Percentiles rank a stretch among this genome's conserved stretches.
Evolutionary conservation across 371 early-diverging fungal genomes (phyloP).

Genomic region (Apophysomyces elegans): DNA sequence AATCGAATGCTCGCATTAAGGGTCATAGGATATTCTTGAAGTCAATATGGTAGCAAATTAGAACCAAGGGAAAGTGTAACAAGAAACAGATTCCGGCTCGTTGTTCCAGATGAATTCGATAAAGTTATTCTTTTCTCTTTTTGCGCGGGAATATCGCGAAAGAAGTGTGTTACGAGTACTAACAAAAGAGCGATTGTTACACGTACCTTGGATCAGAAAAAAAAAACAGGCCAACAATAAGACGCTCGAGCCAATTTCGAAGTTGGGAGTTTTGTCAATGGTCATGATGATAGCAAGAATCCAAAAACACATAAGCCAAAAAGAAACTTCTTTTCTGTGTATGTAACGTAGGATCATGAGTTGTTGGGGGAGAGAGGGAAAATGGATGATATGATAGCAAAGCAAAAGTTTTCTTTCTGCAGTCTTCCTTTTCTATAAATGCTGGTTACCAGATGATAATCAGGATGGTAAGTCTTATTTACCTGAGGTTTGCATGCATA

Average conservation of each 20-base stretch:
- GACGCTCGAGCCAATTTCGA: slow-evolving; percentile 3
- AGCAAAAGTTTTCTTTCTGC: background rate
- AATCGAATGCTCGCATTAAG: background rate
- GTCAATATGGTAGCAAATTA: background rate
- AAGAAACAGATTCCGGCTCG: background rate
- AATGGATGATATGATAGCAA: background rate
- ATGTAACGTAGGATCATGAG: background rate
- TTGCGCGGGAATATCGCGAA: background rate
- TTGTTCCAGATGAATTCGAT: background rate
- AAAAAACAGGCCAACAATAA: background rate
- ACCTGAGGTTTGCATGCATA: slow-evolving; percentile 2
- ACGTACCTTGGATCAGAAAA: background rate
- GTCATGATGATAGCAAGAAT: no score
- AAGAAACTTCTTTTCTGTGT: background rate
- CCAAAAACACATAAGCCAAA: background rate
- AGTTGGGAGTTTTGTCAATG: background rate
- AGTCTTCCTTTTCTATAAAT: background rate
- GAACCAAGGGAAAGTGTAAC: background rate
- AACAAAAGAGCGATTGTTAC: background rate
- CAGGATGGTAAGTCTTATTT: background rate
- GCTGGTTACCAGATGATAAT: background rate
- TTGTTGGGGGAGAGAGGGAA: background rate
- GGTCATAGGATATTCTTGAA: background rate
- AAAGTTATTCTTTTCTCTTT: background rate
- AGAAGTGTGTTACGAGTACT: background rate